A percentile compares a stretch with the other conserved stretches of the same genome.
phyloP scores from a whole-genome alignment of 768 basidiomycete species.

The Trametes villosa region DNA sequence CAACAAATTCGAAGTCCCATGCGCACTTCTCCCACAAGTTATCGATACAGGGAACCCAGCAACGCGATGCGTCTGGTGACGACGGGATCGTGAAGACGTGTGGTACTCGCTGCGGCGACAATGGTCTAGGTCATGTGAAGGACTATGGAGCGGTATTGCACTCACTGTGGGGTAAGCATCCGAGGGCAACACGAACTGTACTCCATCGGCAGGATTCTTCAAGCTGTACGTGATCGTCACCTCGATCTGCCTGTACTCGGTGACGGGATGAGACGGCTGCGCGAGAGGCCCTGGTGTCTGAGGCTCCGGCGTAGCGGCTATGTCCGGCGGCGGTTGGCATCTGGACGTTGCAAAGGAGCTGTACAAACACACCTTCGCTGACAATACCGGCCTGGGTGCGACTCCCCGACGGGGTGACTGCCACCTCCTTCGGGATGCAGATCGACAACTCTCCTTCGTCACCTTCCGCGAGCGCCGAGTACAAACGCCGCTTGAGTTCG shows the following conservation, averaged over 20 bases:
- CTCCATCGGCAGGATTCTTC: slow-evolving; percentile 79
- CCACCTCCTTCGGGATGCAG: slow-evolving; percentile 75
- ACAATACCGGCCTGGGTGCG: slow-evolving; percentile 44
- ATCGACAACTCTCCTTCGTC: slow-evolving; percentile 97
- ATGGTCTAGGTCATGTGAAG: neutral
- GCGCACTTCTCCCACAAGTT: slow-evolving; percentile 95
- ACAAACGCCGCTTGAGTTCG: slow-evolving; percentile 90
- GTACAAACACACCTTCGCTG: slow-evolving; percentile 56
- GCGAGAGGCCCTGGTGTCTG: slow-evolving; percentile 58
- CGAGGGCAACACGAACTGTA: slow-evolving; percentile 81
- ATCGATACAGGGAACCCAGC: slow-evolving; percentile 98
- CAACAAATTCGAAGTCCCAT: slow-evolving; percentile 98
- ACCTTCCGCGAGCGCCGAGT: slow-evolving; percentile 86
- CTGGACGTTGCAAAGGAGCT: neutral
- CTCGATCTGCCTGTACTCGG: slow-evolving; percentile 76
- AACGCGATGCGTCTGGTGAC: slow-evolving; percentile 88
- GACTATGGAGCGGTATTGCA: slow-evolving; percentile 20
- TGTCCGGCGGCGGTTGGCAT: neutral
- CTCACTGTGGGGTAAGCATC: slow-evolving; percentile 87
- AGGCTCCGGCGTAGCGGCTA: slow-evolving; percentile 82
- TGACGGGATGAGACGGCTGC: slow-evolving; percentile 41
- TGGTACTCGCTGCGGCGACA: slow-evolving; percentile 73
- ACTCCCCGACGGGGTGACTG: slow-evolving; percentile 62
- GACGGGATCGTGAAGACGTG: slow-evolving; percentile 91
- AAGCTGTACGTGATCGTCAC: slow-evolving; percentile 83